These are phyloP conservation scores for Cnidoscolus chayamansa DNA, from an alignment of 441 rosid species.

Conservation along the genomic window DNA sequence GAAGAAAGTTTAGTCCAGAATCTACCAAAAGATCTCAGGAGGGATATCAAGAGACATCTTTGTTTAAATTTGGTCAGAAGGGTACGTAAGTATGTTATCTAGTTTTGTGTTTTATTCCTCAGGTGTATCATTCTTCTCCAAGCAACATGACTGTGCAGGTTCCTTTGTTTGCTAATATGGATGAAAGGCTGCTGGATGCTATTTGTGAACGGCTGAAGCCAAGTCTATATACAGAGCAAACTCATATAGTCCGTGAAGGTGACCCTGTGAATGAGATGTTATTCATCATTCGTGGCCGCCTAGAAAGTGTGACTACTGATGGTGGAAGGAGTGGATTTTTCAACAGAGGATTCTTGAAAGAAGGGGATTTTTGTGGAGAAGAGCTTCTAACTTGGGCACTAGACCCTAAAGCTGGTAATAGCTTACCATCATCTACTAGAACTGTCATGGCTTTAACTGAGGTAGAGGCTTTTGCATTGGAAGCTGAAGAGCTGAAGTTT, in stretches of 20 bases:
- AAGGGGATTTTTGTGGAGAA: slow-evolving; percentile 83
- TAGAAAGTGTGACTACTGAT: slow-evolving; percentile 91
- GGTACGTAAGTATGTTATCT: slow-evolving; percentile 38
- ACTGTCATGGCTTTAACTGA: slow-evolving; percentile 70
- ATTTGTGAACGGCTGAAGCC: slow-evolving; percentile 91
- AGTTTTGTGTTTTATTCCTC: neutral
- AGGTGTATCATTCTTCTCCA: neutral
- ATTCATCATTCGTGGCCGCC: slow-evolving; percentile 78
- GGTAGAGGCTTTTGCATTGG: slow-evolving; percentile 87
- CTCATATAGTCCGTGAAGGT: slow-evolving; percentile 86
- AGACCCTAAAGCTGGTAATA: slow-evolving; percentile 57
- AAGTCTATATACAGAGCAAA: slow-evolving; percentile 70
- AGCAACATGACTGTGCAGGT: slow-evolving; percentile 40
- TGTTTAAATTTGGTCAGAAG: slow-evolving; percentile 84
- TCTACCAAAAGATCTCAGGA: slow-evolving; percentile 86
- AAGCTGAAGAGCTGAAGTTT: slow-evolving; percentile 82
- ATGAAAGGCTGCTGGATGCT: slow-evolving; percentile 81
- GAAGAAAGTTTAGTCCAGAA: slow-evolving; percentile 69
- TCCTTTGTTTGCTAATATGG: slow-evolving; percentile 93
- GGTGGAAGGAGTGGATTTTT: slow-evolving; percentile 94
- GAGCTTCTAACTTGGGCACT: slow-evolving; percentile 80
- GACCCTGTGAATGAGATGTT: slow-evolving; percentile 94
- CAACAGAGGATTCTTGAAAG: slow-evolving; percentile 68
- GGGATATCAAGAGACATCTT: slow-evolving; percentile 92
- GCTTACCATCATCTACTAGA: slow-evolving; percentile 63